Evolutionary conservation across 139 green algal species (phyloP).

Genomic region (Chlamydomonas applanata): DNA sequence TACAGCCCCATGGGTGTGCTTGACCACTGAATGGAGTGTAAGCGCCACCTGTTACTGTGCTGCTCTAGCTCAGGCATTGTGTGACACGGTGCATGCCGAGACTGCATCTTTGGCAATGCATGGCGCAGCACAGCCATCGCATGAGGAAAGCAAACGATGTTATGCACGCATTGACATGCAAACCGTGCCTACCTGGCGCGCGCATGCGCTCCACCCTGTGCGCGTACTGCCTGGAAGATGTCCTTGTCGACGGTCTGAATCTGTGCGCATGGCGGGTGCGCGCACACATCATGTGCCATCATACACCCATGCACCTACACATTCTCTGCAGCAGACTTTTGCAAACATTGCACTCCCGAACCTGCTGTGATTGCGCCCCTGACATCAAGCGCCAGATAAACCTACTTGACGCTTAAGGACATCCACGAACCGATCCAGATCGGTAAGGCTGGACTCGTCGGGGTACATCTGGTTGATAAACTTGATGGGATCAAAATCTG

Average conservation of each 20-base stretch:
- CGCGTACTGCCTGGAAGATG: constrained; percentile 84
- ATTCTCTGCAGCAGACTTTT: too few relatives aligned
- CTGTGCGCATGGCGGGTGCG: constrained; percentile 31
- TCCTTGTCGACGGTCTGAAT: constrained; percentile 87
- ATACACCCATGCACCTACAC: too few relatives aligned
- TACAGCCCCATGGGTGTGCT: neutral
- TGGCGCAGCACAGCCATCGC: too few relatives aligned
- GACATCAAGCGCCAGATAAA: neutral
- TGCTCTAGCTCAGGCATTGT: neutral
- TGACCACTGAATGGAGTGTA: neutral
- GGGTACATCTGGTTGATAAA: constrained; percentile 91
- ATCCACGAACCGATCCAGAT: constrained; percentile 77
- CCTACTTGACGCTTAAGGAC: constrained; percentile 68
- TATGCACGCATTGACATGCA: neutral
- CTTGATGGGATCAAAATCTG: constrained; percentile 74
- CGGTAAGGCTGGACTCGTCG: constrained; percentile 73
- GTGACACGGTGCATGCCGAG: neutral
- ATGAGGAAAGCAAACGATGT: too few relatives aligned
- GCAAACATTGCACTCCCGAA: too few relatives aligned
- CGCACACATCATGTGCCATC: neutral
- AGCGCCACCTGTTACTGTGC: neutral
- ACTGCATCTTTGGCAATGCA: neutral
- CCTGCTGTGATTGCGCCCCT: too few relatives aligned
- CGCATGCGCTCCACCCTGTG: constrained; percentile 47
- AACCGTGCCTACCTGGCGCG: constrained; percentile 39